Evolutionary conservation across 2,329 filamentous ascomycete species (phyloP).

Genomic region (Sporothrix dimorphospora): DNA sequence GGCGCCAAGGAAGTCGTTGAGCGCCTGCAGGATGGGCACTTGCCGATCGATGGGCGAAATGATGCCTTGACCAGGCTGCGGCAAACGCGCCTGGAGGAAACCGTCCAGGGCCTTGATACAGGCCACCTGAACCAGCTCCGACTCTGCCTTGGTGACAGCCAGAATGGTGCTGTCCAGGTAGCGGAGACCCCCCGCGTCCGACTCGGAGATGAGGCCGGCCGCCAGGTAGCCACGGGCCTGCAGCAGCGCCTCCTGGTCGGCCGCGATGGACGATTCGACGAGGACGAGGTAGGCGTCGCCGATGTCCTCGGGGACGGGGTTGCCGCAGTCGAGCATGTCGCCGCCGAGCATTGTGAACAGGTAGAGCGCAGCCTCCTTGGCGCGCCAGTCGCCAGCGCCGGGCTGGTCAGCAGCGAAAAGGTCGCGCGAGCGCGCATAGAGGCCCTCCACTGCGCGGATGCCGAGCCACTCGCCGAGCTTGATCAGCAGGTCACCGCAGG

Average conservation of each 20-base stretch:
- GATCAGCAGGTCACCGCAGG: slow-evolving; percentile 87
- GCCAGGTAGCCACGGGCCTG: slow-evolving; percentile 86
- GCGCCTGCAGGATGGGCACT: slow-evolving; percentile 60
- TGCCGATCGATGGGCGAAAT: slow-evolving; percentile 55
- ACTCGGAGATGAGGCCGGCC: slow-evolving; percentile 76
- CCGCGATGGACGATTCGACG: slow-evolving; percentile 74
- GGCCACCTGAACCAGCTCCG: slow-evolving; percentile 84
- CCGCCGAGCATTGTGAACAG: slow-evolving; percentile 81
- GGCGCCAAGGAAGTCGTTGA: slow-evolving; percentile 73
- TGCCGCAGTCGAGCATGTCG: slow-evolving; percentile 79
- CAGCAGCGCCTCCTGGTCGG: slow-evolving; percentile 72
- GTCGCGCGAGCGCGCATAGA: slow-evolving; percentile 74
- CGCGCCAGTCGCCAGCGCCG: slow-evolving; percentile 54
- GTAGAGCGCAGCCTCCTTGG: slow-evolving; percentile 80
- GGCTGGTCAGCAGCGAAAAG: slow-evolving; percentile 60
- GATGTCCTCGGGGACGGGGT: slow-evolving; percentile 69
- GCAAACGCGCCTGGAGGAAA: slow-evolving; percentile 51
- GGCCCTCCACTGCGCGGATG: slow-evolving; percentile 72
- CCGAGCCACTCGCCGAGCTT: slow-evolving; percentile 91
- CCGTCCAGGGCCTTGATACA: slow-evolving; percentile 85
- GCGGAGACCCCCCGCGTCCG: slow-evolving; percentile 63
- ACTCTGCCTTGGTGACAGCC: slow-evolving; percentile 70
- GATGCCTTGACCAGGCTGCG: neutral
- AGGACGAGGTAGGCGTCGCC: slow-evolving; percentile 78
- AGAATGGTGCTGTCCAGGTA: slow-evolving; percentile 75